Base-by-base conservation (phyloP, 1,284 basidiomycete genomes). In the Moniliophthora roreri region DNA sequence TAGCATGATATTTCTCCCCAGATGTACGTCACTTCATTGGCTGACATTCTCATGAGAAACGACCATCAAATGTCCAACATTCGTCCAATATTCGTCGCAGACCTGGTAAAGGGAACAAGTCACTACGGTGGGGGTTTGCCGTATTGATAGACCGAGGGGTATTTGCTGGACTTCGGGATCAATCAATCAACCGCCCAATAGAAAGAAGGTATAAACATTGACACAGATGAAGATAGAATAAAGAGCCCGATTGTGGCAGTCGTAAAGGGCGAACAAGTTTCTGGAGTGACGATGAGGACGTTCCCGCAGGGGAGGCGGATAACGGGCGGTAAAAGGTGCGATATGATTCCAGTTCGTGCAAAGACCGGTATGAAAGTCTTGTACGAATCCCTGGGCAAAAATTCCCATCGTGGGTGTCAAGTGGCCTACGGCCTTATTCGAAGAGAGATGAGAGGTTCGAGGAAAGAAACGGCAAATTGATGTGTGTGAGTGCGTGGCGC, bases 151-250 rank as follows among this genome's bases (percentile, higher is more conserved):
- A 3, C 85, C 89, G 13, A 87, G 76, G 32, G 92, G 89, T 56
- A 92, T 87, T 73, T 85, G 77, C 88, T 92, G 60, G 47, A 45
- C 50, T 59, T 59, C 57, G 87, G 70, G 95, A 97, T 69, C 91
- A 94, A 70, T 96, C 94, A 57, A 97, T 96, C 47, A 97, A 77
- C 67, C 86, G 91, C 21, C 94, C 95, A 61, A 96, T 87, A n/a
- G 0, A 93, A 92, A 62, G 96, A 83, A 0, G 95, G 95, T 9
- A 97, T 82, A 56, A 88, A 89, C 84, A 98, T 91, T 8, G 93
- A 91, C 11, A 99, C 93, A 2, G 81, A 70, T 3, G 86, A 88
- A 0, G 89, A 91, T 15, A 87, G 73, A 23, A 89, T 63, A 13
- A 89, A 72, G 41, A 87, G 68, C 1, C 75, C 89, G 50, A 94